These are phyloP conservation scores for Cordyceps pruinosa DNA, from an alignment of 2,329 filamentous ascomycete species.

Conservation along the genomic window DNA sequence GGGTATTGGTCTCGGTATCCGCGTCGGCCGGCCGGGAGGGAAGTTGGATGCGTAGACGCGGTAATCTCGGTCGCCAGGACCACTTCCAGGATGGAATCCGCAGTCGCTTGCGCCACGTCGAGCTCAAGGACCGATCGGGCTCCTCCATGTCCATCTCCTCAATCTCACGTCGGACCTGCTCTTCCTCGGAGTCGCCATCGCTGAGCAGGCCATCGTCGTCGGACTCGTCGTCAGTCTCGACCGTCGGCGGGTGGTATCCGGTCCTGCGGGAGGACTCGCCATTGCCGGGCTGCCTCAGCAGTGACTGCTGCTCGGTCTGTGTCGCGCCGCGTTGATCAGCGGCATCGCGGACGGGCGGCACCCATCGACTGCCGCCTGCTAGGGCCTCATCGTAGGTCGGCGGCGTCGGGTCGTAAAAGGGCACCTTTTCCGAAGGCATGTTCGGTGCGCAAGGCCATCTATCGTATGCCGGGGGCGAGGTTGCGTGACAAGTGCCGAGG, in stretches of 20 bases:
- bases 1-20: neutral
- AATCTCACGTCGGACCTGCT: conserved; percentile 70
- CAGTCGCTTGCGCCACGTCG: conserved; percentile 50
- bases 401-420: conserved; percentile 37
- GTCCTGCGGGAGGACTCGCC: conserved; percentile 37
- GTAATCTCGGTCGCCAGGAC: conserved; percentile 47
- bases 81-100: conserved; percentile 49
- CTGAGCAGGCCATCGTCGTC: conserved; percentile 40
- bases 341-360: conserved; percentile 24
- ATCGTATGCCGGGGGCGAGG: neutral
- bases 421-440: conserved; percentile 34
- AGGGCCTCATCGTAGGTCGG: conserved; percentile 38
- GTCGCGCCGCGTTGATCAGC: conserved; percentile 55
- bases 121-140: conserved; percentile 39
- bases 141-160: conserved; percentile 86
- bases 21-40: conserved; percentile 29
- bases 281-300: conserved; percentile 52
- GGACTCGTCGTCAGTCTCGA: conserved; percentile 66
- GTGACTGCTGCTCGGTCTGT: conserved; percentile 70
- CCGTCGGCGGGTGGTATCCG: conserved; percentile 73
- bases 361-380: conserved; percentile 29
- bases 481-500: neutral
- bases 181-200: conserved; percentile 48
- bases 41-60: conserved; percentile 43
- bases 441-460: conserved; percentile 2